Evolutionary conservation across 208 protist species (phyloP).

Genomic region (Acanthamoeba rhysodes): DNA sequence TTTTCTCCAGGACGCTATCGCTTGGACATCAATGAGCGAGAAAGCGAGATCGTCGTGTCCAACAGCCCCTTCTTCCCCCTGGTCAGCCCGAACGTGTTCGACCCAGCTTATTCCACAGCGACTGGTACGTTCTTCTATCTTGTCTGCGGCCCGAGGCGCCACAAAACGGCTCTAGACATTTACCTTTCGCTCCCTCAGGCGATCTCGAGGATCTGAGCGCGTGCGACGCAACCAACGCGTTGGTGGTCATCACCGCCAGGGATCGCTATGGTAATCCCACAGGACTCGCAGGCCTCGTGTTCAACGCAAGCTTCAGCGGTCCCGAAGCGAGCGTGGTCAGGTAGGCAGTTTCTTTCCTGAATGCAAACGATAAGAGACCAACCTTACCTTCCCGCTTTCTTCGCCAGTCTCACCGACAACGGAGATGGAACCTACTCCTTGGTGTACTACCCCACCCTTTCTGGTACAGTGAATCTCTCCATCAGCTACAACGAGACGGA

Average conservation of each 20-base stretch:
- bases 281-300: background rate
- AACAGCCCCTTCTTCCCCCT: slow-evolving; percentile 74
- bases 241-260: slow-evolving; percentile 18
- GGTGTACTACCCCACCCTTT: slow-evolving; percentile 4
- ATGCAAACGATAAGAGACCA: too few species aligned
- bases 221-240: background rate
- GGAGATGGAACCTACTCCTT: slow-evolving; percentile 51
- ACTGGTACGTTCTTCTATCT: background rate
- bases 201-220: slow-evolving; percentile 30
- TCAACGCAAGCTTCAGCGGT: slow-evolving; percentile 29
- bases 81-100: slow-evolving; percentile 24
- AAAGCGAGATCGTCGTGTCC: background rate
- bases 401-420: slow-evolving; percentile 57
- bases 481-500: background rate
- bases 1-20: slow-evolving; percentile 4
- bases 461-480: slow-evolving; percentile 47
- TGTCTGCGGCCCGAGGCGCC: background rate
- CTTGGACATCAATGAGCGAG: slow-evolving; percentile 48
- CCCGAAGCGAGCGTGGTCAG: background rate
- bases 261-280: slow-evolving; percentile 52
- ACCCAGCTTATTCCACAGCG: background rate
- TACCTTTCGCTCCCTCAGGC: background rate
- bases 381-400: background rate
- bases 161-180: background rate
- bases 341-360: background rate